Evolutionary conservation across 2,329 filamentous ascomycete species (phyloP).

Genomic region (Fusarium sulawesiense): DNA sequence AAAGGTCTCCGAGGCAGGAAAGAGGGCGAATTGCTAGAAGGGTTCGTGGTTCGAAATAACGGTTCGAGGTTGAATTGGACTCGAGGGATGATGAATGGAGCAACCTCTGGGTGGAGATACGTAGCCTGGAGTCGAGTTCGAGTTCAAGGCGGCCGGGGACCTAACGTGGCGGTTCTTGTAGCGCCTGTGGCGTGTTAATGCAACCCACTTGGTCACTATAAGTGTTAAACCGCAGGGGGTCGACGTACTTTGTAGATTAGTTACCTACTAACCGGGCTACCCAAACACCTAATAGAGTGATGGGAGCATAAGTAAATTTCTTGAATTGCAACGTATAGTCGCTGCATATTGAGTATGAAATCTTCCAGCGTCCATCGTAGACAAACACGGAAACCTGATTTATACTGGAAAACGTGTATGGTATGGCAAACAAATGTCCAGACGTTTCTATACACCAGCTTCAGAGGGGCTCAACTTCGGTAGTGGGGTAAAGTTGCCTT

Average conservation of each 20-base stretch:
- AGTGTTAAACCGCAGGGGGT: neutral
- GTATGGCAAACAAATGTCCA: neutral
- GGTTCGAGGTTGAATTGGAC: constrained; percentile 24
- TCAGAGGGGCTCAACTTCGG: constrained; percentile 3
- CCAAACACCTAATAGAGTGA: neutral
- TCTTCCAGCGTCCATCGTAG: neutral
- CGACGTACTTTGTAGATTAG: neutral
- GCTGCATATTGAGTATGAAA: neutral
- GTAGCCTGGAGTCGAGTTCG: constrained; percentile 4
- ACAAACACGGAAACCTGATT: neutral
- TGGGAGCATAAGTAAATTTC: neutral
- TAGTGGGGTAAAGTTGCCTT: constrained; percentile 25
- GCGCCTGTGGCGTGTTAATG: constrained; percentile 39
- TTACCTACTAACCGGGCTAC: no score
- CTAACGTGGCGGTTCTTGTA: constrained; percentile 44
- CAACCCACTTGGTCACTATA: constrained; percentile 23
- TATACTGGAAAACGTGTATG: neutral
- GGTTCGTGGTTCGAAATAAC: constrained; percentile 27
- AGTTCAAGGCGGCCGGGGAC: constrained; percentile 15
- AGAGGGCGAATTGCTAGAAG: constrained; percentile 6
- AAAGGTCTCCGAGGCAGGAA: constrained; percentile 6
- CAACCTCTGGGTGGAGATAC: constrained; percentile 12
- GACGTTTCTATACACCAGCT: neutral
- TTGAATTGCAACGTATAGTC: neutral
- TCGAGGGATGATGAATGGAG: constrained; percentile 38